These are phyloP conservation scores for Mesembryanthemum crystallinum DNA, from an alignment of 148 eudicot species.

Conservation along the genomic window DNA sequence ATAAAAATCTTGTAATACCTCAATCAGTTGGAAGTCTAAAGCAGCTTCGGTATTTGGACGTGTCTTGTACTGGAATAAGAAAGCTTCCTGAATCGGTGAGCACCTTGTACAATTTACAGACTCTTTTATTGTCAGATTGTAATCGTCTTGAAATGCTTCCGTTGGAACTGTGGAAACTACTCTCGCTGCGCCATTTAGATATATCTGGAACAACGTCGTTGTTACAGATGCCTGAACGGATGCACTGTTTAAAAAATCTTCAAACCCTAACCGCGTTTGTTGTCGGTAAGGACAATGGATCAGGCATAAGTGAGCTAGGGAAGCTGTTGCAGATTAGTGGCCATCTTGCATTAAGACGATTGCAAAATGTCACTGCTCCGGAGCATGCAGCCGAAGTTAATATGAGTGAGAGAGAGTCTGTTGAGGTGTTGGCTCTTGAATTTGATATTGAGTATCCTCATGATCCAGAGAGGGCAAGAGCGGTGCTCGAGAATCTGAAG, in stretches of 20 bases:
- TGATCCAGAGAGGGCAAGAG: background rate
- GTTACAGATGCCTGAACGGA: background rate
- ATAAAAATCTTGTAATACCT: background rate
- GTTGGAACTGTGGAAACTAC: background rate
- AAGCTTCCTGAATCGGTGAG: conserved; percentile 9
- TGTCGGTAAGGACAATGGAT: background rate
- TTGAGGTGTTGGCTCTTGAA: background rate
- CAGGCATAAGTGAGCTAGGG: conserved; percentile 6
- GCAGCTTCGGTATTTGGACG: conserved; percentile 14
- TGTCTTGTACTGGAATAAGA: background rate
- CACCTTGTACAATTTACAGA: conserved; percentile 13
- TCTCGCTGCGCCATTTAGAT: conserved; percentile 13
- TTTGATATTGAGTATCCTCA: background rate
- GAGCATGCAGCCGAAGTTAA: background rate
- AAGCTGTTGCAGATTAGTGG: background rate
- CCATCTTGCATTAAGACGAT: conserved; percentile 1
- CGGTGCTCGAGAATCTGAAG: background rate
- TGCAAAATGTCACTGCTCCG: conserved; percentile 7
- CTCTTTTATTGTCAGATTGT: background rate
- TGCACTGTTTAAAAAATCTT: background rate
- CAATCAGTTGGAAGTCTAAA: conserved; percentile 7
- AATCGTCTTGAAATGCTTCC: background rate
- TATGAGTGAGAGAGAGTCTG: background rate
- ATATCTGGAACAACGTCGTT: background rate
- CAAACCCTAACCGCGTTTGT: conserved; percentile 16